These are phyloP conservation scores for Hemerocallis citrina DNA, from an alignment of 106 monocot species.

Conservation along the genomic window DNA sequence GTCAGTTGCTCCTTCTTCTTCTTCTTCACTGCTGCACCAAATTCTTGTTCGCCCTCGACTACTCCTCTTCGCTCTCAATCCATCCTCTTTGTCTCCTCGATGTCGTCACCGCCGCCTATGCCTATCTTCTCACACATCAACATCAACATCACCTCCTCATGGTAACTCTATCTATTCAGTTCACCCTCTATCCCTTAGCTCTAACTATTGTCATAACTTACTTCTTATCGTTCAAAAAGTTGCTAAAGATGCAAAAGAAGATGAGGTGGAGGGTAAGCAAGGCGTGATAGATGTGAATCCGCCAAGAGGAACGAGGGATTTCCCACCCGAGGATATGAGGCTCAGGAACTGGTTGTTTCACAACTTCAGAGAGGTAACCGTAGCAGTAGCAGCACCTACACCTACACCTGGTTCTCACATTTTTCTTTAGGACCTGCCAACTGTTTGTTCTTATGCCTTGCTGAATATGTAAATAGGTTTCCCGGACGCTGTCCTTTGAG, in stretches of 20 bases:
- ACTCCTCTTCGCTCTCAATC: slow-evolving; percentile 10
- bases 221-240: neutral
- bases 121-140: slow-evolving; percentile 7
- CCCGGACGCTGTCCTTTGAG: slow-evolving; percentile 69
- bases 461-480: slow-evolving; percentile 29
- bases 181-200: neutral
- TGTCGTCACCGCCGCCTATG: neutral
- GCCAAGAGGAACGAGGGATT: slow-evolving; percentile 92
- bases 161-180: slow-evolving; percentile 17
- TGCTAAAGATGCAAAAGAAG: slow-evolving; percentile 30
- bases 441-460: too few relatives aligned
- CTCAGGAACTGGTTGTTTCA: slow-evolving; percentile 84
- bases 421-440: neutral
- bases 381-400: neutral
- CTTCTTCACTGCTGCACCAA: too few relatives aligned
- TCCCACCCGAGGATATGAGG: slow-evolving; percentile 87
- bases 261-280: slow-evolving; percentile 8
- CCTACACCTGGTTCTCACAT: neutral
- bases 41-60: too few relatives aligned
- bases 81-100: slow-evolving; percentile 11
- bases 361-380: slow-evolving; percentile 74
- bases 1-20: too few relatives aligned
- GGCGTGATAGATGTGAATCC: slow-evolving; percentile 74
- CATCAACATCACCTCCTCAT: slow-evolving; percentile 13
- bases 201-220: too few relatives aligned